phyloP scores from a whole-genome alignment of 495 filamentous ascomycete genomes.

The Talaromyces adpressus region DNA sequence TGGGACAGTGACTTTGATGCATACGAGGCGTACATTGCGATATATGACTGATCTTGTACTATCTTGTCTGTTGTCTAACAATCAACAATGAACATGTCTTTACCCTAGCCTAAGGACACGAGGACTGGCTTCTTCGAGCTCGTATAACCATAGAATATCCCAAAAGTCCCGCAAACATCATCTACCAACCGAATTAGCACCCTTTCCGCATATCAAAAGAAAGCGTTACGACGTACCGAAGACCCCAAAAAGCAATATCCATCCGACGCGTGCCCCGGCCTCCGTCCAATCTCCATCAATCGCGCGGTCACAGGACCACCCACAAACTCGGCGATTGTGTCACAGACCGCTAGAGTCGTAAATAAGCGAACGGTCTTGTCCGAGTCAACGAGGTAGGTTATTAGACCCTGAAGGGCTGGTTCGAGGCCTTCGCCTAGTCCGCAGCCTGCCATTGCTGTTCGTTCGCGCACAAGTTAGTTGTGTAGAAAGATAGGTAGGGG shows the following conservation, averaged over 20 bases:
- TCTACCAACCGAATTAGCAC: neutral
- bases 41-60: conserved; percentile 7
- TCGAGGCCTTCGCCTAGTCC: neutral
- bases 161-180: neutral
- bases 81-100: neutral
- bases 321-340: neutral
- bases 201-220: no score
- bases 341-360: neutral
- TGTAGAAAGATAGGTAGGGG: neutral
- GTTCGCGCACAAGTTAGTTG: neutral
- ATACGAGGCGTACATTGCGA: conserved; percentile 2
- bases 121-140: neutral
- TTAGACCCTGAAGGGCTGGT: neutral
- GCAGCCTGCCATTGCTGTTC: neutral
- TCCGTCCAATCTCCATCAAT: neutral
- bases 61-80: neutral
- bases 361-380: neutral
- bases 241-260: neutral
- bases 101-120: neutral
- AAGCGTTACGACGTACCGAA: neutral
- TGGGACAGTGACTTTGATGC: neutral
- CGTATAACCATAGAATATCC: neutral
- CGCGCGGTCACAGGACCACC: neutral
- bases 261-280: neutral
- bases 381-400: neutral